Percentiles rank a stretch among this genome's conserved stretches.
Conservation (phyloP, 2,329 filamentous ascomycete genomes). For the Colletotrichum lupini region DNA sequence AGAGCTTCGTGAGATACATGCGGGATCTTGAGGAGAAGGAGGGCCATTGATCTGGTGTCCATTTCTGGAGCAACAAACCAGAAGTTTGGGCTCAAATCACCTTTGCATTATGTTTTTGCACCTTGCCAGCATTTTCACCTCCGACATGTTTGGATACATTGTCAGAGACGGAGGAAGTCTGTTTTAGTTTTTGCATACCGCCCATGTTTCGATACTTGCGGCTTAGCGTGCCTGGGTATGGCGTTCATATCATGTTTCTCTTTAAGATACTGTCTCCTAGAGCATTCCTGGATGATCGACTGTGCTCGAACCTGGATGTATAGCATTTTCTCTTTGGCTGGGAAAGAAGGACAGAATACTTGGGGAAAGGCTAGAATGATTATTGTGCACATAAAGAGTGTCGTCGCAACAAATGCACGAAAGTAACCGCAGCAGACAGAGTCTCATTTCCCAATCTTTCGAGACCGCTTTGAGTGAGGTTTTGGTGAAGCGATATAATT, state of each 20-base stretch:
- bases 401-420: neutral
- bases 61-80: neutral
- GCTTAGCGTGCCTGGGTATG: neutral
- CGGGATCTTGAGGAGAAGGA: conserved; percentile 78
- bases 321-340: neutral
- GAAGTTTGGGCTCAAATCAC: neutral
- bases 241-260: neutral
- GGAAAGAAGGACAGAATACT: neutral
- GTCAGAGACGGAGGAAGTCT: neutral
- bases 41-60: neutral
- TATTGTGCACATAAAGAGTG: neutral
- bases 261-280: neutral
- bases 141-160: neutral
- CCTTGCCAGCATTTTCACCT: neutral
- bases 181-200: neutral
- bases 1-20: conserved; percentile 94
- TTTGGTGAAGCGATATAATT: neutral
- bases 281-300: neutral
- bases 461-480: neutral
- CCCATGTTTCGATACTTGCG: neutral
- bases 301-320: conserved; percentile 3
- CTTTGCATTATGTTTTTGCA: neutral
- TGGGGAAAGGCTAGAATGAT: conserved; percentile 10
- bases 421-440: neutral
- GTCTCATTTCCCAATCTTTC: neutral